A percentile compares a stretch with the other conserved stretches of the same genome.
Conservation (phyloP, 768 basidiomycete species). For the Lactarius evosmus region DNA sequence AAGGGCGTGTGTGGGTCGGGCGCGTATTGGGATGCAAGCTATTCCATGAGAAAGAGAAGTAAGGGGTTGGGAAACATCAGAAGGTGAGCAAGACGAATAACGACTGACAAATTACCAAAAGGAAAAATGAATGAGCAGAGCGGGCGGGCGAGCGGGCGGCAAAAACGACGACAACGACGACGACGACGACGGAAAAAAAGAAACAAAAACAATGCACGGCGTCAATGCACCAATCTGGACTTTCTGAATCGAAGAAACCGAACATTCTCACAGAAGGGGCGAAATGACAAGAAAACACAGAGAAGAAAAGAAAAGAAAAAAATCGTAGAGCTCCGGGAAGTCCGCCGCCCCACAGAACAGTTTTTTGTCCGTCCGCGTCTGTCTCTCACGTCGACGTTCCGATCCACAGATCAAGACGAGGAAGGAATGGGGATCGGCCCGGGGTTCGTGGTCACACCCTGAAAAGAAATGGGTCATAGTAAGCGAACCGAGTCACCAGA, state of each 20-base stretch:
- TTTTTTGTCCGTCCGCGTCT: neutral
- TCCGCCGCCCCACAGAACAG: neutral
- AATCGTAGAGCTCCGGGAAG: neutral
- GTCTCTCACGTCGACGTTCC: neutral
- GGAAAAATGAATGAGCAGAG: neutral
- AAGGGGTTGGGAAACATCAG: neutral
- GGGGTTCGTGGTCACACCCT: conserved; percentile 12
- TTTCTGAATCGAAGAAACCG: neutral
- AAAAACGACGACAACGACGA: too few relatives aligned
- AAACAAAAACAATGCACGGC: neutral
- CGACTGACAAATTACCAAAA: neutral
- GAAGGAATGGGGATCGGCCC: conserved; percentile 5
- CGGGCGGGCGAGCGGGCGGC: too few relatives aligned
- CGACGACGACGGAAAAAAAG: too few relatives aligned
- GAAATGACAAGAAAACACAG: neutral
- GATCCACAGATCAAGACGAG: neutral
- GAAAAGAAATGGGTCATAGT: neutral
- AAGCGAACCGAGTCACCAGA: neutral
- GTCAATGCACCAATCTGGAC: neutral
- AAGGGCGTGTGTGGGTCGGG: too few relatives aligned
- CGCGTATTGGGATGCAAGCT: neutral
- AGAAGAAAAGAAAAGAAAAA: neutral
- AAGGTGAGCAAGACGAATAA: neutral
- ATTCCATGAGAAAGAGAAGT: neutral
- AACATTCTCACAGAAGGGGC: too few relatives aligned